These are phyloP conservation scores for Epichloe coenophiala DNA, from an alignment of 2,329 filamentous ascomycete genomes.

Conservation along the genomic window DNA sequence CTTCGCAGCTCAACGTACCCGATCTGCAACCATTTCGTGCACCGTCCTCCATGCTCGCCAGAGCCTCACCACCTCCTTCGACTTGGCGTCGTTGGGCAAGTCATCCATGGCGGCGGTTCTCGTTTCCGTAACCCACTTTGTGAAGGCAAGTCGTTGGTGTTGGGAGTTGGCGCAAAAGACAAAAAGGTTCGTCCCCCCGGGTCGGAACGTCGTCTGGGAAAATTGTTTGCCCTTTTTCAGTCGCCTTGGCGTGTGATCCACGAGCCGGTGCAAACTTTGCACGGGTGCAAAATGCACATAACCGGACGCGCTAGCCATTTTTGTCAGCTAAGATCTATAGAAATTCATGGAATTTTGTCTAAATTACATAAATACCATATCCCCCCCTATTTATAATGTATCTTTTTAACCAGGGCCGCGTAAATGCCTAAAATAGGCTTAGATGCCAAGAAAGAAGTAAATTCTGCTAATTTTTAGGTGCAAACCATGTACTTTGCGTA, in stretches of 20 bases:
- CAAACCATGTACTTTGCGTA: no score
- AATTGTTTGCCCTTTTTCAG: neutral
- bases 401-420: no score
- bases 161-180: neutral
- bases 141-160: conserved; percentile 1
- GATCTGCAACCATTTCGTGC: conserved; percentile 86
- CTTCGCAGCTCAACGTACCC: conserved; percentile 43
- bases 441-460: no score
- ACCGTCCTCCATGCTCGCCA: conserved; percentile 92
- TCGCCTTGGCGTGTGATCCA: neutral
- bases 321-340: no score
- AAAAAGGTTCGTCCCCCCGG: neutral
- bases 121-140: neutral
- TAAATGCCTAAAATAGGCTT: no score
- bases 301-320: no score
- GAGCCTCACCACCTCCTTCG: conserved; percentile 49
- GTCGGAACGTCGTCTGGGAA: neutral
- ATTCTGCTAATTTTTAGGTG: no score
- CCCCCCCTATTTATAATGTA: no score
- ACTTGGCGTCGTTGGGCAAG: conserved; percentile 35
- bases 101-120: conserved; percentile 22
- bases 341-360: no score
- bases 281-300: no score
- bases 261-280: no score
- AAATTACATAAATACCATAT: no score